Evolutionary conservation across 129 eudicot species (phyloP), one percentile per base, ranked within the genome.

Genomic region (Rutidosis leptorrhynchoides): DNA sequence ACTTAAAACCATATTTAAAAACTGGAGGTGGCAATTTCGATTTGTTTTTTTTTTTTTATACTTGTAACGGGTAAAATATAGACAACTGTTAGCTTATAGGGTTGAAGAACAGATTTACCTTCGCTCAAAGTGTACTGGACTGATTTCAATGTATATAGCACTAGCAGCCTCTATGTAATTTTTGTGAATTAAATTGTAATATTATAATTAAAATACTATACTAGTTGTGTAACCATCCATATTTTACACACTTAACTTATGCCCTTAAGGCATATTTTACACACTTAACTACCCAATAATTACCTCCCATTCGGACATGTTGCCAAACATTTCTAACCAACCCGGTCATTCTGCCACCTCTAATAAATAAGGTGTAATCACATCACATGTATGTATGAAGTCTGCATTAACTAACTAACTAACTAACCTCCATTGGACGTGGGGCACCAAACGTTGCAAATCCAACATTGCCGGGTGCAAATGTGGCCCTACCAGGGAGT

Each of bases 391-490:
- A n/a, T 58, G 11, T 30, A 23, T 30, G 49, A 43, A 67, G 42
- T n/a, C 25, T 32, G 68, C 22, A 69, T n/a, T n/a, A n/a, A n/a
- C n/a, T n/a, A n/a, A n/a, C n/a, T n/a, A n/a, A n/a, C n/a, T n/a
- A n/a, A n/a, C 88, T 62, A 58, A 90, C 97, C 97, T 85, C 96
- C 96, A 83, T 85, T 1, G 98, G 98, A 51, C 98, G 88, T 24
- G 98, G 98, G 51, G 98, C 95, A 70, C 98, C 98, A 83, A 91
- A 91, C 21, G 98, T 87, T 30, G 89, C 76, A 81, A 87, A 91
- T 62, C 98, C 98, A 48, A 86, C 90, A 83, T 91, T 85, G 61
- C 98, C 98, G 7, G 98, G 98, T 70, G 96, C 80, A 81, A 85
- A 91, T 43, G 98, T 91, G 19, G 87, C 96, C 78, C 96, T 87